Conservation (phyloP, 1,284 basidiomycete species). For the Heliocybe sulcata region DNA sequence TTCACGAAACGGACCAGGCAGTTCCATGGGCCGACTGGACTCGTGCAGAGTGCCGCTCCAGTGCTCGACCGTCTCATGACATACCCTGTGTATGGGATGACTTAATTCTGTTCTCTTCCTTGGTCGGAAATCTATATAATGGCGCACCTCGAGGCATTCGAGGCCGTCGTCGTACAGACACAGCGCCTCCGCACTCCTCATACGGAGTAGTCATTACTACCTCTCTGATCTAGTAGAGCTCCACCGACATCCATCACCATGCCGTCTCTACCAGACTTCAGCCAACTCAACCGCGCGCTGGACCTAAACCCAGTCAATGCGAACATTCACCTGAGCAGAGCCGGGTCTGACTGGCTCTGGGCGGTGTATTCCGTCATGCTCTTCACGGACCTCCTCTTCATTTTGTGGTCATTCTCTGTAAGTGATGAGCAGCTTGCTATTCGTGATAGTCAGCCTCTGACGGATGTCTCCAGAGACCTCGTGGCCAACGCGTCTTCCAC, state of each 20-base stretch:
- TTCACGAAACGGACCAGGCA: not conserved
- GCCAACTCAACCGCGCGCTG: constrained; percentile 5
- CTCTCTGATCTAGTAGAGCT: not conserved
- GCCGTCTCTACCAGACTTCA: not conserved
- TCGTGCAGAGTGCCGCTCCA: too few species aligned
- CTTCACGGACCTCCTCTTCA: constrained; percentile 27
- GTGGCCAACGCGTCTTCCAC: constrained; percentile 39
- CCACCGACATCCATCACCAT: not conserved
- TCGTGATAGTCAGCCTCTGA: not conserved
- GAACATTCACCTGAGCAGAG: constrained; percentile 28
- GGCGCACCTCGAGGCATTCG: not conserved
- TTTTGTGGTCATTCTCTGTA: constrained; percentile 32
- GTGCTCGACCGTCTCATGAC: too few species aligned
- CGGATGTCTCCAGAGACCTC: constrained; percentile 21
- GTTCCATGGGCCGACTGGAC: too few species aligned
- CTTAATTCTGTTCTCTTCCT: not conserved
- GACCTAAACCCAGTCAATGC: constrained; percentile 29
- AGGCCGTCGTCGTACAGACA: not conserved
- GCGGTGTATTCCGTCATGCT: constrained; percentile 45
- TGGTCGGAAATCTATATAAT: not conserved
- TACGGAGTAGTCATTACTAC: not conserved
- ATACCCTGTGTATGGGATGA: too few species aligned
- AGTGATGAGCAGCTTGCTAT: constrained; percentile 3
- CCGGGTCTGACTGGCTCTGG: constrained; percentile 48
- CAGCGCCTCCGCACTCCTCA: not conserved